Evolutionary conservation across 2,329 filamentous ascomycete genomes (phyloP), one percentile per base, ranked within the genome.

Genomic region (Trichoderma gracile): DNA sequence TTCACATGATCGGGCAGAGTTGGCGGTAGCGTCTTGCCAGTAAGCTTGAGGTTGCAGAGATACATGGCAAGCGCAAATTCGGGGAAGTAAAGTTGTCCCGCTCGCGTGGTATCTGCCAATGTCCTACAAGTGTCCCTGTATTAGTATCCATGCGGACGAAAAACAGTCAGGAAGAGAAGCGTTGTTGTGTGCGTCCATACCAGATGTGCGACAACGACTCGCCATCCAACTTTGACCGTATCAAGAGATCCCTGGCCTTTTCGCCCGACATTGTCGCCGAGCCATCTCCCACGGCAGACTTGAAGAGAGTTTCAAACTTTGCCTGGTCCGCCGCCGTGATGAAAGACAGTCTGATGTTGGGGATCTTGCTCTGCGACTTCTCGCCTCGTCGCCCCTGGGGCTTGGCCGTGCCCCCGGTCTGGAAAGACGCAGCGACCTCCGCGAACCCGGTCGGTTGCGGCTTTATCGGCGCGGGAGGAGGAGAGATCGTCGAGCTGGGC

Each of bases 11-110:
- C 93, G 0, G 95, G 95, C 10, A 99, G 82, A 6, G 74, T 77
- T 2, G 82, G 73, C 0, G 95, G 95, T 25, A 99, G 78, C 0
- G 88, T 82, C 77, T 96, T 97, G 65, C 93, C 92, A 0, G 92
- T 95, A 65, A 98, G 82, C 75, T 90, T 95, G 70, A 99, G 75
- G 74, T 98, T 99, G 82, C 95, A 99, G 38, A 99, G 86, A 72
- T 99, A 99, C 95, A 99, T 98, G 67, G 95, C 92, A 65, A 99
- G 82, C 8, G 95, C 95, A 69, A 99, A 99, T 78, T 99, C 95
- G 47, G 95, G 95, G 74, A 99, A 99, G 74, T 97, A 90, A 38
- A 99, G 85, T 77, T 97, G 93, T 52, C 95, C 95, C 15, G 94
- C 95, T 76, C 96, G 94, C 54, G 95, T 99, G 10, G 95, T 97